Conservation (phyloP, 257 asterid genomes). For the Solanum virginianum region DNA sequence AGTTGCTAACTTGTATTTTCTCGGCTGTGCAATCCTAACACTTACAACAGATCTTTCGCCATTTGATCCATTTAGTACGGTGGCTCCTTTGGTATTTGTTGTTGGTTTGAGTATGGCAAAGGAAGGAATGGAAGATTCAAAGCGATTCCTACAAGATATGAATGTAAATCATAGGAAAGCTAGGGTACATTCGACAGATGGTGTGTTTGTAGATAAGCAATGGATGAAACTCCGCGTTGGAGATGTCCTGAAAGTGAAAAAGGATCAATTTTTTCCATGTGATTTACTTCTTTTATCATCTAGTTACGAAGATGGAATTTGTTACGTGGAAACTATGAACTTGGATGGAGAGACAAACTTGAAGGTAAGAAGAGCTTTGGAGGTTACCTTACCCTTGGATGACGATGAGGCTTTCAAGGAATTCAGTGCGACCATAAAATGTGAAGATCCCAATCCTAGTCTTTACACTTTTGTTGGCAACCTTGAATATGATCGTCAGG, state of each 20-base stretch:
- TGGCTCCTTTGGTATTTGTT: constrained; percentile 81
- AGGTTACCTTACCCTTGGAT: constrained; percentile 51
- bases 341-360: constrained; percentile 94
- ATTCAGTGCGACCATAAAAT: constrained; percentile 53
- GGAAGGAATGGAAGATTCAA: constrained; percentile 93
- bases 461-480: constrained; percentile 86
- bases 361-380: constrained; percentile 77
- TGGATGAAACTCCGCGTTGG: constrained; percentile 95
- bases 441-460: constrained; percentile 94
- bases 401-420: constrained; percentile 59
- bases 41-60: constrained; percentile 71
- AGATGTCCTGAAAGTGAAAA: constrained; percentile 76
- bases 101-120: constrained; percentile 98
- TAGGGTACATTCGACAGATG: constrained; percentile 47
- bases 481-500: constrained; percentile 51
- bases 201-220: constrained; percentile 50
- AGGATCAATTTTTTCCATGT: constrained; percentile 85
- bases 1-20: constrained; percentile 89
- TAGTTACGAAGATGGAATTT: constrained; percentile 86
- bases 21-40: constrained; percentile 68
- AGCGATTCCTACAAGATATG: constrained; percentile 85
- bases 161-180: constrained; percentile 76
- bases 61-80: constrained; percentile 61
- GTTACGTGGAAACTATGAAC: constrained; percentile 96
- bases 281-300: constrained; percentile 84